Conservation (phyloP, 2,329 filamentous ascomycete genomes). For the Acephala macrosclerotiorum region DNA sequence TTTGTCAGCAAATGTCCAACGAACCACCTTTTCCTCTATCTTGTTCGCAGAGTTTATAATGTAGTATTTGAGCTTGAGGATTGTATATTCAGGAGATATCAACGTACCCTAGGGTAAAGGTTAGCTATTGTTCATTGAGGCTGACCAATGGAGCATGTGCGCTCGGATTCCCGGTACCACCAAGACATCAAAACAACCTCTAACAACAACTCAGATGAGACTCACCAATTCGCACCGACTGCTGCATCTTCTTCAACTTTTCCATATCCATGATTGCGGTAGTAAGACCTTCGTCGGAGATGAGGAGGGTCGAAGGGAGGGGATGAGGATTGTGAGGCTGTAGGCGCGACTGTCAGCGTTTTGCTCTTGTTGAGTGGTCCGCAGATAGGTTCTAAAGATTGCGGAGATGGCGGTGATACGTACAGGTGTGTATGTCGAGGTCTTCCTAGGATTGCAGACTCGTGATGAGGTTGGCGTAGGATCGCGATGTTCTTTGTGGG, state of each 20-base stretch:
- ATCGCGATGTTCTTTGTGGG: conserved; percentile 21
- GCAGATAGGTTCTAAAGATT: conserved; percentile 12
- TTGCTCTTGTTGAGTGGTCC: neutral
- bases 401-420: conserved; percentile 10
- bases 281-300: conserved; percentile 39
- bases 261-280: conserved; percentile 67
- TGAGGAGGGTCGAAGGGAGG: conserved; percentile 28
- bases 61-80: conserved; percentile 12
- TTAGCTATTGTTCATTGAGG: conserved; percentile 11
- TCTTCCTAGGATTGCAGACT: conserved; percentile 22
- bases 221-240: conserved; percentile 60
- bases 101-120: conserved; percentile 5
- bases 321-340: conserved; percentile 17
- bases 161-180: conserved; percentile 17
- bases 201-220: neutral
- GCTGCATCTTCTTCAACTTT: conserved; percentile 72
- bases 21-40: neutral
- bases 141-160: conserved; percentile 11
- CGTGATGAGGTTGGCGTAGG: conserved; percentile 14
- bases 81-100: neutral
- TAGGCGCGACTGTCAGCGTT: conserved; percentile 15
- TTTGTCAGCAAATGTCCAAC: conserved; percentile 36
- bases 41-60: neutral
- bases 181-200: conserved; percentile 7
- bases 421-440: conserved; percentile 26